A percentile compares a stretch with the other conserved stretches of the same genome.
Conservation (phyloP, 2,329 filamentous ascomycete species). For the Thielaviopsis musarum region DNA sequence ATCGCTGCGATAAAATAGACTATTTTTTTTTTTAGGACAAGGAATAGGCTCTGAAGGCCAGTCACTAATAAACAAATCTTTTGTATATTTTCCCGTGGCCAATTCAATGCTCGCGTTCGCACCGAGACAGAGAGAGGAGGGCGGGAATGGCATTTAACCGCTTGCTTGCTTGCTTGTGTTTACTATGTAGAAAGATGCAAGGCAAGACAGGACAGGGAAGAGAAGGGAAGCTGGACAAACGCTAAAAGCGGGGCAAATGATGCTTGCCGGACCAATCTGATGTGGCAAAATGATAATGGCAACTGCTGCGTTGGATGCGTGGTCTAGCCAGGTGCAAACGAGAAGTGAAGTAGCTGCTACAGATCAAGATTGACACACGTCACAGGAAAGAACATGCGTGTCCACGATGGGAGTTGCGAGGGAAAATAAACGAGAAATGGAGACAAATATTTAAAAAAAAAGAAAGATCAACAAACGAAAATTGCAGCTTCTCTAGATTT, state of each 20-base stretch:
- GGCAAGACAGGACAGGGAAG: too few species aligned
- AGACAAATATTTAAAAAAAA: too few species aligned
- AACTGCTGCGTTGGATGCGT: neutral
- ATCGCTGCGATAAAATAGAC: neutral
- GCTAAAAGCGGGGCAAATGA: neutral
- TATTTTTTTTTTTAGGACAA: neutral
- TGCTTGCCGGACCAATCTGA: neutral
- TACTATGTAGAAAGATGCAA: neutral
- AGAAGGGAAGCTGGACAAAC: too few species aligned
- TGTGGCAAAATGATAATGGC: neutral
- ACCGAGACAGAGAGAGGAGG: too few species aligned
- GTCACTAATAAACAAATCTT: too few species aligned
- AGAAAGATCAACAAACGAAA: neutral
- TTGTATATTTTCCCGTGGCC: too few species aligned
- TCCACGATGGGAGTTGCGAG: too few species aligned
- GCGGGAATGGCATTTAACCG: too few species aligned
- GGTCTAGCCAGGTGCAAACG: neutral
- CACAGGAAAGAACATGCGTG: too few species aligned
- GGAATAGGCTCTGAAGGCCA: neutral
- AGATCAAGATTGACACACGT: neutral
- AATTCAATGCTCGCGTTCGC: too few species aligned
- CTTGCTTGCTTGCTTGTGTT: too few species aligned
- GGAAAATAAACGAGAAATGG: too few species aligned
- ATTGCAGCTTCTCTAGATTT: neutral
- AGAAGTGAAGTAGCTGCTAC: neutral